Conservation (phyloP, 768 basidiomycete genomes). For the Porpolomopsis calyptriformis region DNA sequence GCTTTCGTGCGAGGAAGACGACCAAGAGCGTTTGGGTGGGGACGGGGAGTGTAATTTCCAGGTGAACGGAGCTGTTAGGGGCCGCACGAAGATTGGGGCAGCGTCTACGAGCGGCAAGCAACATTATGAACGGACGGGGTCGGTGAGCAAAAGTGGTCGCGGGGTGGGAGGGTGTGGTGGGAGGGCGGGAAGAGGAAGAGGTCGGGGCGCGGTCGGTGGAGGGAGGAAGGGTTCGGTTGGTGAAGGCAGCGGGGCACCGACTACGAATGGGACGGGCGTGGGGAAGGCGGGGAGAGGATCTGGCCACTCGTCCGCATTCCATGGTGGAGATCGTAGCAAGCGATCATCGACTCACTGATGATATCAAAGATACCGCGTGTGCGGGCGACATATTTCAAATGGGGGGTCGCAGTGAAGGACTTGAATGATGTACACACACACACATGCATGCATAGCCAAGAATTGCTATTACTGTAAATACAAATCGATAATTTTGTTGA, state of each 20-base stretch:
- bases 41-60: neutral
- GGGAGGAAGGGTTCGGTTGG: neutral
- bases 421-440: too few species aligned
- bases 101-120: neutral
- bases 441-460: too few species aligned
- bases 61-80: neutral
- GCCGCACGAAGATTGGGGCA: constrained; percentile 2
- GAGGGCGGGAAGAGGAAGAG: neutral
- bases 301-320: neutral
- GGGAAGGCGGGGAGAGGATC: neutral
- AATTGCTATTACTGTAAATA: too few species aligned
- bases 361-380: neutral
- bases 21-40: neutral
- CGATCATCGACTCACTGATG: neutral
- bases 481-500: too few species aligned
- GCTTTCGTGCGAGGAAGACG: neutral
- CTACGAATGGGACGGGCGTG: neutral
- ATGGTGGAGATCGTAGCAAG: neutral
- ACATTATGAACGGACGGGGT: neutral
- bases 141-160: neutral
- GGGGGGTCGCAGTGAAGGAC: too few species aligned
- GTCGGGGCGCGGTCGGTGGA: neutral
- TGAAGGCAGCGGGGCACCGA: neutral
- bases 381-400: too few species aligned
- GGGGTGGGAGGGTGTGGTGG: neutral